Base-by-base conservation (phyloP, 1,284 basidiomycete species). In the Ustilago crameri region DNA sequence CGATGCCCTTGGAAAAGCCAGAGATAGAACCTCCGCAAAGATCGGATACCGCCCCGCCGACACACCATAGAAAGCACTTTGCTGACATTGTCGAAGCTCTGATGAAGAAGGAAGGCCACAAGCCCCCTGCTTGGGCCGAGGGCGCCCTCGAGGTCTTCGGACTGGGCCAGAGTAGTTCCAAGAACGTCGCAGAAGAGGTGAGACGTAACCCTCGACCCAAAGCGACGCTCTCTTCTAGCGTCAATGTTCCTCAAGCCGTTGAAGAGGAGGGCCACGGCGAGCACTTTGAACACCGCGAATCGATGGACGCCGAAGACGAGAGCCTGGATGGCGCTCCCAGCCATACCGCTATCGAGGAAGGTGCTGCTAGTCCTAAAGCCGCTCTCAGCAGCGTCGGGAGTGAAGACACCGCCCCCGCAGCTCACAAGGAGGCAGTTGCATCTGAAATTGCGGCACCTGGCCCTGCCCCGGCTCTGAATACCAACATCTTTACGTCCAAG, bases 71-170 rank as follows among this genome's bases (percentile, higher is more conserved):
- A 20, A 72, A 74, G 17, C 45, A 76, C 51, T 75, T 80, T 61
- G 79, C 74, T 42, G 79, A 80, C 27, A 50, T 76, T 1, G 79
- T 80, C 35, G 75, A 79, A 27, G 60, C 73, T 15, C 41, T 79
- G 15, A 80, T 79, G 77, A 73, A 63, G 54, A 80, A 75, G 56
- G 78, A 80, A 51, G 78, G 78, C 35, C 63, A 74, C 46, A 74
- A 75, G 43, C 76, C 78, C 9, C 60, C 48, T 9, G 71, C 71
- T 1, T 80, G 78, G 78, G 75, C 78, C n/a, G 78, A 79, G 23
- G 78, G 78, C 5, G 78, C 78, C 9, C 59, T 80, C 30, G 78
- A 80, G 30, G 74, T 75, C 22, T 78, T 80, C 40, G 78, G 78
- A 20, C 64, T 79, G 12, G 78, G 78, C 3, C 76, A 65, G 40